phyloP scores from a whole-genome alignment of 2,329 filamentous ascomycete species.

The Penicillium sp. region DNA sequence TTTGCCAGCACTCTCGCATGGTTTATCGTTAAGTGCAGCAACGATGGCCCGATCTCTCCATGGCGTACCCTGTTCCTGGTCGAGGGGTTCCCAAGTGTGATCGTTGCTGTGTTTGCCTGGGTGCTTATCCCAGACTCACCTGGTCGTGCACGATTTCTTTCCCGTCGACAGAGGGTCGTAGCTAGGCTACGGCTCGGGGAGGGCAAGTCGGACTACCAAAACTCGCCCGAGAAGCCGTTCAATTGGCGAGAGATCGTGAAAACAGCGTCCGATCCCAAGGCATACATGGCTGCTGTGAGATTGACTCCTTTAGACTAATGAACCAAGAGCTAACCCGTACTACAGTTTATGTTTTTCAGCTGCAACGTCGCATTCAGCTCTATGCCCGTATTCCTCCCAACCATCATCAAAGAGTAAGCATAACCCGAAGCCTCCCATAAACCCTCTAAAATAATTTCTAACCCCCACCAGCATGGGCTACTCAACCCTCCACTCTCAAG shows the following conservation, averaged over 20 bases:
- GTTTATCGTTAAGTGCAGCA: constrained; percentile 66
- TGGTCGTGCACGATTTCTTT: constrained; percentile 59
- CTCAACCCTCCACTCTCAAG: constrained; percentile 62
- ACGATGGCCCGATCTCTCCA: constrained; percentile 63
- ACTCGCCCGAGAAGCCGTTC: constrained; percentile 38
- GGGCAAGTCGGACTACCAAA: constrained; percentile 41
- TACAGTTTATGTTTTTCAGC: constrained; percentile 70
- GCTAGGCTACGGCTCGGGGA: constrained; percentile 62
- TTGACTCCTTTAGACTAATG: too few relatives aligned
- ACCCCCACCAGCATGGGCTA: constrained; percentile 59
- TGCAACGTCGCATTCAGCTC: constrained; percentile 84
- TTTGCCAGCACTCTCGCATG: constrained; percentile 74
- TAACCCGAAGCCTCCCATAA: not conserved
- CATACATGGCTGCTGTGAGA: constrained; percentile 63
- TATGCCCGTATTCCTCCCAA: constrained; percentile 80
- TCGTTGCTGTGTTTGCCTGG: constrained; percentile 71
- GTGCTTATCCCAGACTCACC: constrained; percentile 71
- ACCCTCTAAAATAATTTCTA: not conserved
- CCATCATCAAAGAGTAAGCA: constrained; percentile 60
- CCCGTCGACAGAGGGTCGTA: constrained; percentile 60
- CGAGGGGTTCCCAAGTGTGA: constrained; percentile 76
- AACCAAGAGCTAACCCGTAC: not conserved
- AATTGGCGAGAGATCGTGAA: constrained; percentile 54
- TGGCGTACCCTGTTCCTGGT: constrained; percentile 83
- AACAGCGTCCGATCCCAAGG: constrained; percentile 60